Conservation (phyloP, 805 yeast genomes). For the Komagataella ulmi region DNA sequence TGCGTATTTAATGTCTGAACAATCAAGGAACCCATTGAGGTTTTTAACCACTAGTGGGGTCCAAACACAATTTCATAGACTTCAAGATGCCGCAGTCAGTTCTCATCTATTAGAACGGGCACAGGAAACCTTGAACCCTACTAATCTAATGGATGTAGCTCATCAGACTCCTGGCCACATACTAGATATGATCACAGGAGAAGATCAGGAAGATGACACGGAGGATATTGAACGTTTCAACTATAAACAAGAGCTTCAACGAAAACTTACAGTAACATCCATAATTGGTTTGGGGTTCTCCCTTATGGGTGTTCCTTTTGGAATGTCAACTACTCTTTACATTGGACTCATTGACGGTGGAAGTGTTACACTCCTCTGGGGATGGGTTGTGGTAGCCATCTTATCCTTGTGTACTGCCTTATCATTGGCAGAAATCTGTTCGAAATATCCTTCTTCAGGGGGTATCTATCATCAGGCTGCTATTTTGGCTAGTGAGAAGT, state of each 20-base stretch:
- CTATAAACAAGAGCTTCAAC: constrained; percentile 57
- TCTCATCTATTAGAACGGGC: neutral
- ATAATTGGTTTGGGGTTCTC: constrained; percentile 72
- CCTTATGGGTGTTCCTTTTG: constrained; percentile 72
- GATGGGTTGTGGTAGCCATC: constrained; percentile 55
- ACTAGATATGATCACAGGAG: neutral
- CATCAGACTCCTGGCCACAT: neutral
- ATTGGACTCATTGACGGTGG: constrained; percentile 69
- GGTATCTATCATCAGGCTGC: constrained; percentile 72
- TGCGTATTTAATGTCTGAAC: neutral
- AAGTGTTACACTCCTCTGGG: constrained; percentile 61
- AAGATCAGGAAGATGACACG: constrained; percentile 24
- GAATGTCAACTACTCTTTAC: constrained; percentile 60
- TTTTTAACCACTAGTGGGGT: neutral
- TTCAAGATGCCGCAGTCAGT: neutral
- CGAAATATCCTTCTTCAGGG: constrained; percentile 67
- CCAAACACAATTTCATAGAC: neutral
- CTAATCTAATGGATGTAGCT: neutral
- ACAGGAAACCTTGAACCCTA: neutral
- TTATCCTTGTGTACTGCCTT: constrained; percentile 53
- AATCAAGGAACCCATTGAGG: neutral
- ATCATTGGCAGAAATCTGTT: constrained; percentile 65
- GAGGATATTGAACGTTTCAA: constrained; percentile 60
- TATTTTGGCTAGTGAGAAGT: constrained; percentile 43
- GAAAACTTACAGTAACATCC: constrained; percentile 56